Percentiles rank a stretch among this genome's conserved stretches.
Evolutionary conservation across 1,139 yeast species (phyloP).

Genomic region (Zygosaccharomyces pseudobailii): DNA sequence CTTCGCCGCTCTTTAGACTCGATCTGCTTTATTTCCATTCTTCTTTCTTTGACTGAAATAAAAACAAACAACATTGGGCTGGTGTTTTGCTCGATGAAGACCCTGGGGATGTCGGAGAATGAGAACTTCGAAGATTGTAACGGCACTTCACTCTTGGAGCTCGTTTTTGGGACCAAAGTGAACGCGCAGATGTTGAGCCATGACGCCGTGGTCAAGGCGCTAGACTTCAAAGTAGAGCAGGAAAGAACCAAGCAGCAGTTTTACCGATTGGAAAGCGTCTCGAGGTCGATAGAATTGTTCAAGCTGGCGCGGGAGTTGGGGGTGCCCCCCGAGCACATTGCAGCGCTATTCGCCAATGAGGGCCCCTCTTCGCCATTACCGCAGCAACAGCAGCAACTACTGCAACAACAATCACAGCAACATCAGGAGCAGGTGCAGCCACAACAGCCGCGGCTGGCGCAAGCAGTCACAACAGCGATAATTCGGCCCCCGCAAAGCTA

Average conservation of each 20-base stretch:
- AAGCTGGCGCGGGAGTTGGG: slow-evolving; percentile 59
- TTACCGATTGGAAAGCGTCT: slow-evolving; percentile 60
- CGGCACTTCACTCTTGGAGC: slow-evolving; percentile 15
- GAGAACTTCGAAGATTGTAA: neutral
- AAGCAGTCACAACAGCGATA: neutral
- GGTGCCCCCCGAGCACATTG: slow-evolving; percentile 65
- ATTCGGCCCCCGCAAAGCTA: slow-evolving; percentile 19
- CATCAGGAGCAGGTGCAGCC: neutral
- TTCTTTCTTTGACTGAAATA: no score
- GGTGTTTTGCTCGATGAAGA: neutral
- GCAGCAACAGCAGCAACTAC: slow-evolving; percentile 9
- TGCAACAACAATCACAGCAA: slow-evolving; percentile 4
- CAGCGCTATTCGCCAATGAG: slow-evolving; percentile 48
- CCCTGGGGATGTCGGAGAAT: slow-evolving; percentile 1
- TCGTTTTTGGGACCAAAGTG: slow-evolving; percentile 22
- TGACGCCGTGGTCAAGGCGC: slow-evolving; percentile 55
- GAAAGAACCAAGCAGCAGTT: slow-evolving; percentile 82
- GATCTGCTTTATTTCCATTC: neutral
- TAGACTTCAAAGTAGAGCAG: slow-evolving; percentile 66
- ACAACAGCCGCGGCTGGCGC: neutral
- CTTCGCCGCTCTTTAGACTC: neutral
- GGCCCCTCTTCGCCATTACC: neutral
- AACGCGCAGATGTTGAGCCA: slow-evolving; percentile 40
- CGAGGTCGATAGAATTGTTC: slow-evolving; percentile 56
- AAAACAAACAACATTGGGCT: neutral